Percentiles rank a stretch among this genome's conserved stretches.
phyloP scores from a whole-genome alignment of 2,329 filamentous ascomycete genomes.

The Diaporthe caulivora region DNA sequence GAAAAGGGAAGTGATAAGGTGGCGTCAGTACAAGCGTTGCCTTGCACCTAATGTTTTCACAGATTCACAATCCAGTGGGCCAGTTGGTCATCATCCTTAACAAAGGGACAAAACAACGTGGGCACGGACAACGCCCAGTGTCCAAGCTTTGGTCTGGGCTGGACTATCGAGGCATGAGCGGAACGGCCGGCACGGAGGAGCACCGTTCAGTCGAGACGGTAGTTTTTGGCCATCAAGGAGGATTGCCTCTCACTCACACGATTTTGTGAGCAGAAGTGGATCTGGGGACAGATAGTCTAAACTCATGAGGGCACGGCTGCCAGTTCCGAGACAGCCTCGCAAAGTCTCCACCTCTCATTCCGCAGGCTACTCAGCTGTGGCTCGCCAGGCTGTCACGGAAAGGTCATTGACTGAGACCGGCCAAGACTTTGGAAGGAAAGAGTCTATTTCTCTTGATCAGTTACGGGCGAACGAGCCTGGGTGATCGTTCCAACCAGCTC shows the following conservation, averaged over 20 bases:
- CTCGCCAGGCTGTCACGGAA: not conserved
- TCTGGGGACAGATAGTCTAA: not conserved
- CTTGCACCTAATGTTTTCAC: not conserved
- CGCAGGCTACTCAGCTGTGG: not conserved
- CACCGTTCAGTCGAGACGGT: not conserved
- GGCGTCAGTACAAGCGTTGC: not conserved
- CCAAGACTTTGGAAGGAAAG: not conserved
- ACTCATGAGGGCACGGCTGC: not conserved
- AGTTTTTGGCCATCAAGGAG: not conserved
- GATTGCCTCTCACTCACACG: not conserved
- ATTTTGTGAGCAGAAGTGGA: not conserved
- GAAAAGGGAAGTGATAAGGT: not conserved
- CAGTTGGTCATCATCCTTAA: not conserved
- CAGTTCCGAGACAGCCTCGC: not conserved
- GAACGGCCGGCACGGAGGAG: not conserved
- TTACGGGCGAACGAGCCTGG: not conserved
- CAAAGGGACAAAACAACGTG: not conserved
- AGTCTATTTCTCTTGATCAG: not conserved
- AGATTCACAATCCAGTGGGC: not conserved
- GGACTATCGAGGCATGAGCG: constrained; percentile 2
- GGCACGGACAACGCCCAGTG: not conserved
- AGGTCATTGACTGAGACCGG: not conserved
- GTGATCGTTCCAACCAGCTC: too few relatives aligned
- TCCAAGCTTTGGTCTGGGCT: constrained; percentile 1
- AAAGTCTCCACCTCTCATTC: not conserved